phyloP scores from a whole-genome alignment of 768 basidiomycete species.

The Panaeolus papilionaceus region DNA sequence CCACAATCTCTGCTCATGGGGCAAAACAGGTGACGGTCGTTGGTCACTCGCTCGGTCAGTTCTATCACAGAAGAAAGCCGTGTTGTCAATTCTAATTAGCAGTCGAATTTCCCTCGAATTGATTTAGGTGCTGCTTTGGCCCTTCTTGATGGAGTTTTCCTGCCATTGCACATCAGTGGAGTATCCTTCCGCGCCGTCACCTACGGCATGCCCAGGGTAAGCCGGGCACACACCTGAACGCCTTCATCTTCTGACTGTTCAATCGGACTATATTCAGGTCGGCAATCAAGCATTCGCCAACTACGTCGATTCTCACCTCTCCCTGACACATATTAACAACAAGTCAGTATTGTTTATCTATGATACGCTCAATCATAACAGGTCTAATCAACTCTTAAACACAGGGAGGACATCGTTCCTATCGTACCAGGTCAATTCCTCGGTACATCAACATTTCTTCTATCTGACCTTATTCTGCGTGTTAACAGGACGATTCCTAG shows the following conservation, averaged over 20 bases:
- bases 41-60: constrained; percentile 50
- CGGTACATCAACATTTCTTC: not conserved
- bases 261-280: constrained; percentile 27
- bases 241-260: not conserved
- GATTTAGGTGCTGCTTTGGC: constrained; percentile 43
- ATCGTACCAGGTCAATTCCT: constrained; percentile 47
- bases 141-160: constrained; percentile 57
- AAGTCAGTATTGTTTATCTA: constrained; percentile 31
- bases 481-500: constrained; percentile 42
- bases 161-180: constrained; percentile 55
- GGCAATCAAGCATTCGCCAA: constrained; percentile 62
- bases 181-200: constrained; percentile 43
- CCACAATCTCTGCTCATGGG: constrained; percentile 38
- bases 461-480: not conserved
- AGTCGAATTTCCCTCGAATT: too few relatives aligned
- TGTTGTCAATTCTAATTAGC: not conserved
- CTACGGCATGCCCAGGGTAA: constrained; percentile 51
- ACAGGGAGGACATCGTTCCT: constrained; percentile 47
- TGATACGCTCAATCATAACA: not conserved
- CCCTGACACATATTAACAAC: constrained; percentile 63
- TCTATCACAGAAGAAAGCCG: constrained; percentile 18
- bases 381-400: not conserved
- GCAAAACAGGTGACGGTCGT: constrained; percentile 46
- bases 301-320: constrained; percentile 53
- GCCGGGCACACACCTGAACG: constrained; percentile 22